phyloP scores from a whole-genome alignment of 176 grass and related monocot genomes.

The Guadua angustifolia region DNA sequence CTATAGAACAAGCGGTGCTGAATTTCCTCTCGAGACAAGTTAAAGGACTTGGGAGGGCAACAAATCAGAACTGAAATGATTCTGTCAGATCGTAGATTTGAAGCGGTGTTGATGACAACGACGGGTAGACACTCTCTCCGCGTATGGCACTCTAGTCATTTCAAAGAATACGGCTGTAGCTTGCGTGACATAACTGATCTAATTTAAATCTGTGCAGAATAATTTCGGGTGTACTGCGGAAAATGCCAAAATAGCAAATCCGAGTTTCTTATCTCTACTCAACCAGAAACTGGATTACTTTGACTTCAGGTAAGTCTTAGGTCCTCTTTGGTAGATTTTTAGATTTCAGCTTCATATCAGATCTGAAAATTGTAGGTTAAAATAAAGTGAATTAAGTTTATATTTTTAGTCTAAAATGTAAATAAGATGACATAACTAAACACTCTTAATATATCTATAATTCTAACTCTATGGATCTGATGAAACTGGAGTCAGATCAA shows the following conservation, averaged over 20 bases:
- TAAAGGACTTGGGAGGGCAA: background rate
- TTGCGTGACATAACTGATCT: slow-evolving; percentile 7
- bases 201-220: background rate
- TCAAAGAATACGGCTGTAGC: background rate
- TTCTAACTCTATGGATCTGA: no score
- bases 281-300: background rate
- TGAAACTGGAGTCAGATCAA: no score
- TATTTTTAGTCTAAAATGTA: no score
- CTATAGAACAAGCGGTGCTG: slow-evolving; percentile 34
- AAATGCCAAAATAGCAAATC: background rate
- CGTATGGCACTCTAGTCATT: background rate
- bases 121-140: background rate
- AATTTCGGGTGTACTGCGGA: background rate
- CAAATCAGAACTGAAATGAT: background rate
- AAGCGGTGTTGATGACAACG: slow-evolving; percentile 19
- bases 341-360: no score
- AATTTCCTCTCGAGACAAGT: background rate
- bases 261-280: background rate
- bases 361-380: no score
- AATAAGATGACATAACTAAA: no score
- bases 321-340: no score
- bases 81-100: background rate
- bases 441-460: no score
- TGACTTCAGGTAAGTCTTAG: background rate
- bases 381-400: no score